Percentiles rank a stretch among this genome's conserved stretches.
Conservation (phyloP, 139 green algal species). For the Penium margaritaceum region DNA sequence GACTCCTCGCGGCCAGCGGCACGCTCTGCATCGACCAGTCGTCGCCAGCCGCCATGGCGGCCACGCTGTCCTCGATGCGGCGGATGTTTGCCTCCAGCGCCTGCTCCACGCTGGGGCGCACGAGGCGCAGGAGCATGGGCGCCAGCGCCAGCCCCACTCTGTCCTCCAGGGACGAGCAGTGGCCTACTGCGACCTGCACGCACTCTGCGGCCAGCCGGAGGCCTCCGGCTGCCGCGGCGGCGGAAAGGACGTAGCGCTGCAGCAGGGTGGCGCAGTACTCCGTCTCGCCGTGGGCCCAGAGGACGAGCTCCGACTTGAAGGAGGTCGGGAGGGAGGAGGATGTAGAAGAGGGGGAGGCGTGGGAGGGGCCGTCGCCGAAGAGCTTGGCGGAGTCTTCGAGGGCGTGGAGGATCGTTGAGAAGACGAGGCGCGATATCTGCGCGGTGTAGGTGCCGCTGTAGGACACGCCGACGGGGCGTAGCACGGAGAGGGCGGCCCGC, state of each 20-base stretch:
- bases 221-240: constrained; percentile 26
- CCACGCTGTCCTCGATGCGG: constrained; percentile 41
- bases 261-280: constrained; percentile 39
- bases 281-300: constrained; percentile 39
- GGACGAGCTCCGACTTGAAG: constrained; percentile 33
- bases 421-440: constrained; percentile 24
- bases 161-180: constrained; percentile 38
- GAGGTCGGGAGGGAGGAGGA: too few relatives aligned
- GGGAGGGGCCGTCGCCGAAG: constrained; percentile 2
- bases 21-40: constrained; percentile 31
- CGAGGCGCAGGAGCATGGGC: constrained; percentile 21
- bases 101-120: constrained; percentile 38
- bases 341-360: too few relatives aligned
- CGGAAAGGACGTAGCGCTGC: constrained; percentile 24
- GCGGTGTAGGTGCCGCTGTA: constrained; percentile 38
- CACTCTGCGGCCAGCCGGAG: constrained; percentile 42
- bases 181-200: constrained; percentile 42
- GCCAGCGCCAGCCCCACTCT: constrained; percentile 27
- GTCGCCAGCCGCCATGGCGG: constrained; percentile 28
- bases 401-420: constrained; percentile 28
- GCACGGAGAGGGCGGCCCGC: background rate
- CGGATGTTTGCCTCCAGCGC: constrained; percentile 37
- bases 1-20: background rate
- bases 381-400: constrained; percentile 13
- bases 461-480: constrained; percentile 20